A percentile compares a stretch with the other conserved stretches of the same genome.
Evolutionary conservation across 164 flowering plant species (phyloP).

Genomic region (Umbellularia californica): DNA sequence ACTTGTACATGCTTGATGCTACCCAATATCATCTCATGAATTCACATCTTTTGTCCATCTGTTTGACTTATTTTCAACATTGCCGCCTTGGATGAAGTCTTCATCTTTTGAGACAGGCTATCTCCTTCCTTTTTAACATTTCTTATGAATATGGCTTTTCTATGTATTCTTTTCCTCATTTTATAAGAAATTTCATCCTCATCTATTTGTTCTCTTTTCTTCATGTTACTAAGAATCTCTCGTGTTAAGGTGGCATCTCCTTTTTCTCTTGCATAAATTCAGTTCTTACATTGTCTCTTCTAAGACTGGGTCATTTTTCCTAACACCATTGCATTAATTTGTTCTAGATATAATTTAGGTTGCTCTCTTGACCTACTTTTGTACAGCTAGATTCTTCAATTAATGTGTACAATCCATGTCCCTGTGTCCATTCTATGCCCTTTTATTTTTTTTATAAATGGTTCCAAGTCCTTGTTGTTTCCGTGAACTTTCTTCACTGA

Average conservation of each 20-base stretch:
- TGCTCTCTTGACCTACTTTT: no score
- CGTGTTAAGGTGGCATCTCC: neutral
- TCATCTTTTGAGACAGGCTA: neutral
- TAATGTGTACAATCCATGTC: no score
- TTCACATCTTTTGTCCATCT: no score
- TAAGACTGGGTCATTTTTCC: neutral
- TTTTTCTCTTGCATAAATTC: neutral
- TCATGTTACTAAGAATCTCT: neutral
- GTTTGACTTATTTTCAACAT: no score
- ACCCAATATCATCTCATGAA: no score
- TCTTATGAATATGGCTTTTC: neutral
- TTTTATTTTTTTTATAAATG: no score
- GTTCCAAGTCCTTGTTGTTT: no score
- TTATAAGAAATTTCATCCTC: neutral
- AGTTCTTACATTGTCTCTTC: neutral
- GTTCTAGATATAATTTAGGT: neutral
- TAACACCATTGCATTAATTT: neutral
- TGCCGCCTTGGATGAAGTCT: neutral
- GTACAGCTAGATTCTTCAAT: no score
- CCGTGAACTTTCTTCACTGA: no score
- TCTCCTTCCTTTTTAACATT: neutral
- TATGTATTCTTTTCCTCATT: no score
- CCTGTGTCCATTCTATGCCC: no score
- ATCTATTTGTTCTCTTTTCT: neutral
- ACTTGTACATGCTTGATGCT: no score